Base-by-base conservation (phyloP, 1,284 basidiomycete genomes). In the Ustilago tritici region DNA sequence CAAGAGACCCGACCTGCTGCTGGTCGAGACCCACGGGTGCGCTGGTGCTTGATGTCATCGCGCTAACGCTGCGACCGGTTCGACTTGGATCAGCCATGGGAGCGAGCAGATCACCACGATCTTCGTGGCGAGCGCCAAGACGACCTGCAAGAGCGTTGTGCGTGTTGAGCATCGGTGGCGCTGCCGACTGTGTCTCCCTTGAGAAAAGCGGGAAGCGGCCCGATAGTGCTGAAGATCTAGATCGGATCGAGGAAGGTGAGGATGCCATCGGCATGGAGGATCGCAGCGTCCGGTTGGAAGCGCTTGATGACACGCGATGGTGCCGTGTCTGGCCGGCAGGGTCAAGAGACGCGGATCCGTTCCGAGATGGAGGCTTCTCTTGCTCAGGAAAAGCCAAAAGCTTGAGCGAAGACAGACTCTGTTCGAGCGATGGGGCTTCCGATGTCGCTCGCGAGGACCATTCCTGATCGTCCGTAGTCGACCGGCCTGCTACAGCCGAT, bases 111-210 rank as follows among this genome's bases (percentile, higher is more conserved):
- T 73, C 76, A 12, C 71, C 73, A 7, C 76, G 66, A 19, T 77
- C 79, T 58, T 79, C 76, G 56, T 79, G 77, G 11, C 74, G 62
- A 11, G 76, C 65, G 4, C 81, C 81, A 0, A 82, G 72, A 10
- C 67, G 56, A 11, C 81, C 81, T 2, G 80, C 76, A 12, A 82
- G 69, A 2, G 79, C 81, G 34, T 81, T 81, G 70, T 82, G 79
- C 12, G 79, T 81, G 60, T 80, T 77, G 34, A 82, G 71, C 66
- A 67, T 81, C 49, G 81, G 81, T n/a, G 79, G 73, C 28, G 69
- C 74, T n/a, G 71, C 71, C 10, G 63, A 65, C 36, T 79, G 74
- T 8, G 63, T 53, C 31, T 78, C 70, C 46, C 77, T 61, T 1
- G 78, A 70, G 34, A 69, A 70, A 23, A 78, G 70, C 0, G 67